These are phyloP conservation scores for Tetradesmus obliquus DNA, from an alignment of 139 green algal genomes.

Conservation along the genomic window DNA sequence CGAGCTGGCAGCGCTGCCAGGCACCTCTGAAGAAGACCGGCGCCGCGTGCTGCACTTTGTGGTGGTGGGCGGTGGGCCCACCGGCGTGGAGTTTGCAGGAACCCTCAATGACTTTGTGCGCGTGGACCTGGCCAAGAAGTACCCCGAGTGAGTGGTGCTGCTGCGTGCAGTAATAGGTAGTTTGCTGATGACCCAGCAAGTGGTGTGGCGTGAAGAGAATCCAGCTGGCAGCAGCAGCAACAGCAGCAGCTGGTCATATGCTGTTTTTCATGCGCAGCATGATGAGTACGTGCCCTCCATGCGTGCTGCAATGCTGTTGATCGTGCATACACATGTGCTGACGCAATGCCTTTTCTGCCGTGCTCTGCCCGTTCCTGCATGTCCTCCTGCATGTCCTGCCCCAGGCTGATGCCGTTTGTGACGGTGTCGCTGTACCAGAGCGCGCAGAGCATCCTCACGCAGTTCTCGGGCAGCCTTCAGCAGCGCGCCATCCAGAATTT, in stretches of 20 bases:
- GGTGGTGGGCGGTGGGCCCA: slow-evolving; percentile 89
- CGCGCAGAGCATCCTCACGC: slow-evolving; percentile 66
- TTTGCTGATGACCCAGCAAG: neutral
- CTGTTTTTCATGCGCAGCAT: too few relatives aligned
- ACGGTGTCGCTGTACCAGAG: slow-evolving; percentile 68
- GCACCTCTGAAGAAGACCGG: slow-evolving; percentile 67
- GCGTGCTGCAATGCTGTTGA: too few relatives aligned
- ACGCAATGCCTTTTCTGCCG: neutral
- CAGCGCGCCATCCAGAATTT: slow-evolving; percentile 65
- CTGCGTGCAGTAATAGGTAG: neutral
- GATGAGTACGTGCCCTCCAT: too few relatives aligned
- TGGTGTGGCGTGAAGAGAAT: too few relatives aligned
- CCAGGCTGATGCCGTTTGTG: slow-evolving; percentile 68
- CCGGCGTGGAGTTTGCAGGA: slow-evolving; percentile 63
- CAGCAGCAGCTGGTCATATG: too few relatives aligned
- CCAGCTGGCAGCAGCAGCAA: neutral
- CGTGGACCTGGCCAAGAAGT: slow-evolving; percentile 70
- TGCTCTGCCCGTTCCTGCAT: neutral
- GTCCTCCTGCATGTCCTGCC: neutral
- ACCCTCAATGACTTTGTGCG: slow-evolving; percentile 84
- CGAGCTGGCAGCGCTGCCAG: slow-evolving; percentile 81
- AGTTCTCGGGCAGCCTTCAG: slow-evolving; percentile 64
- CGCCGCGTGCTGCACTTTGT: slow-evolving; percentile 75
- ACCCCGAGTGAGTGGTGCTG: slow-evolving; percentile 50
- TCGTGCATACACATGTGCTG: neutral